Evolutionary conservation across 2,329 filamentous ascomycete species (phyloP), one percentile per base, ranked within the genome.

Genomic region (Epichloe bromicola): DNA sequence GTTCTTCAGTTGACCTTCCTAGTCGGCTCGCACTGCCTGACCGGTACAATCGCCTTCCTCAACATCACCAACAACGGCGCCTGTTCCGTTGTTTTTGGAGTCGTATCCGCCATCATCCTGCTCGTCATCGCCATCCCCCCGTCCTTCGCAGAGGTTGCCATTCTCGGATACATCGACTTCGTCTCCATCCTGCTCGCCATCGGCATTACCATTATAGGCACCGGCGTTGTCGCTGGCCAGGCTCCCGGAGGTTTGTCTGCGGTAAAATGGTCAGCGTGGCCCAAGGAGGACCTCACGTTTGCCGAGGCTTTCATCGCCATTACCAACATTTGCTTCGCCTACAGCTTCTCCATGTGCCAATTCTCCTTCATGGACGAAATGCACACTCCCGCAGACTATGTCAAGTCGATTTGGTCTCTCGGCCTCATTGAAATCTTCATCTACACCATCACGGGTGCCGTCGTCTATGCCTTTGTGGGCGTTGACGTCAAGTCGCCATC

Each of bases 391-490:
- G 36, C 36, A 2, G 70, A 75, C 59, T 75, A 68, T 52, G 56
- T 65, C 54, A 74, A 75, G 69, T 76, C 82, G 7, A 74, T 88
- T 52, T 72, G 73, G 59, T 63, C 82, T 34, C 75, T 85, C 0
- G 82, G 85, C 56, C 65, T 74, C 30, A 73, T 79, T 48, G 79
- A 85, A 58, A 80, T 82, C 34, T 63, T 67, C 50, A 76, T 88
- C 57, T 88, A 88, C 67, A 76, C 83, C 42, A 57, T 85, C 26
- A 80, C 82, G 1, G 82, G 82, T 5, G 74, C 79, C 6, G 70
- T 87, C 19, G 77, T 87, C 58, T 88, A 88, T 70, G 75, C 76
- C 51, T 88, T 80, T 60, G 80, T 80, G 8, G 85, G 85, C 26
- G 67, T 69, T 1, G 67, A 73, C 0, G 83, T 89, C 23, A 64